Percentiles rank a stretch among this genome's conserved stretches.
Conservation (phyloP, 768 basidiomycete genomes). For the Xerocomellus chrysenteron region DNA sequence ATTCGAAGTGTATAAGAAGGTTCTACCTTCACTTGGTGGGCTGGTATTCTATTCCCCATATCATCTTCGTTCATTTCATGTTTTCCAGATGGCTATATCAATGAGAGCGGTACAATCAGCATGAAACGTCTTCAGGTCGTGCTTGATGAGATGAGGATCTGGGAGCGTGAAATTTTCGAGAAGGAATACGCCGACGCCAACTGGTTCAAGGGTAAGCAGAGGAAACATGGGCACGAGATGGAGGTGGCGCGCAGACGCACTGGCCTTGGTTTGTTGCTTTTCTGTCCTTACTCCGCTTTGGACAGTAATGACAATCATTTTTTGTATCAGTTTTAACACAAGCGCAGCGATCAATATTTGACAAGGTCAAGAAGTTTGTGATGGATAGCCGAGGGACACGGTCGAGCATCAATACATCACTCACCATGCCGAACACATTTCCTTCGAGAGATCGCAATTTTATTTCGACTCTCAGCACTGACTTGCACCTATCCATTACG, state of each 20-base stretch:
- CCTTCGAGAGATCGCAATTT: constrained; percentile 80
- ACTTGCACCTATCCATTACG: constrained; percentile 73
- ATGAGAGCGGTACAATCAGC: constrained; percentile 84
- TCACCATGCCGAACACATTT: constrained; percentile 77
- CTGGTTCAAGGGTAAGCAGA: constrained; percentile 94
- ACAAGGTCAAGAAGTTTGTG: constrained; percentile 77
- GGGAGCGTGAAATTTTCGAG: constrained; percentile 91
- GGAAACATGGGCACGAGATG: constrained; percentile 64
- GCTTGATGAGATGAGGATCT: constrained; percentile 81
- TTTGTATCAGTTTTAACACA: constrained; percentile 58
- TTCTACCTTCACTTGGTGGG: constrained; percentile 73
- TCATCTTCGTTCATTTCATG: background rate
- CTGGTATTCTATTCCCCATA: background rate
- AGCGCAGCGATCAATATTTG: constrained; percentile 75
- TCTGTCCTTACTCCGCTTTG: background rate
- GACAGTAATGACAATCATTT: background rate
- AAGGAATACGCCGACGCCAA: constrained; percentile 86
- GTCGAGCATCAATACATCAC: constrained; percentile 36
- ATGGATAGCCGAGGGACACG: constrained; percentile 38
- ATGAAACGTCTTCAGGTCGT: constrained; percentile 79
- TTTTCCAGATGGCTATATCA: constrained; percentile 81
- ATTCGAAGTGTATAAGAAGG: constrained; percentile 94
- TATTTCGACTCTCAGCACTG: constrained; percentile 69
- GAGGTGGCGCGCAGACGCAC: constrained; percentile 58
- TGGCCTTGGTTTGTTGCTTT: constrained; percentile 56